Evolutionary conservation across 129 eudicot genomes (phyloP), one percentile per base, ranked within the genome.

Genomic region (Cynara cardunculus): DNA sequence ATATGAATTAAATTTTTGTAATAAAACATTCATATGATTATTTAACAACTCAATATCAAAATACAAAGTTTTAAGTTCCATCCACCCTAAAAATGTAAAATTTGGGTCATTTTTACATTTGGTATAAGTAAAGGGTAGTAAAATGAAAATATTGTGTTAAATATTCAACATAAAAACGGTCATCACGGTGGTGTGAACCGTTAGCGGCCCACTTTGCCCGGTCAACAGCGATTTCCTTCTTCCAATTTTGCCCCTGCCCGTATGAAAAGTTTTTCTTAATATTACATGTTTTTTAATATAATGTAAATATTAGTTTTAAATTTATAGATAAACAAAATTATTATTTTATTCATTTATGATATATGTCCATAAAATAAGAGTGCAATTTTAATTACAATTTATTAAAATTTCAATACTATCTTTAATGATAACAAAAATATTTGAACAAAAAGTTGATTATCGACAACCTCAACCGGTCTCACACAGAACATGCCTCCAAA

Each of bases 171-270:
- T 25, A 27, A 69, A 25, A 16, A n/a, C 41, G 73, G 22, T 69
- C 39, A 69, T 69, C 73, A 69, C 73, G 41, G 41, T 28, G 37
- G 73, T 69, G 41, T 69, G 73, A 69, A 69, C 41, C 73, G 41
- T 18, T 69, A 28, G 73, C 73, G 73, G 73, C 41, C 44, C 19
- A 69, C 73, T 28, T 69, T 69, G 5, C 39, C 35, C 37, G 72
- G 72, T 68, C 73, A 69, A 69, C 39, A 26, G 1, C 9, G 73
- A 30, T 69, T 5, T 18, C 22, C 73, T 69, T 69, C 44, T 69
- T 69, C 41, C 73, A 69, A 16, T 69, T 69, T 25, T 16, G 22
- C 24, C 73, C 73, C 10, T 25, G 41, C 9, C 37, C 19, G 8
- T 41, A 14, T 30, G 26, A 6, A 19, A 7, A 2, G 13, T 21